Evolutionary conservation across 768 basidiomycete genomes (phyloP), one percentile per base, ranked within the genome.

Genomic region (Lactifluus echinatus): DNA sequence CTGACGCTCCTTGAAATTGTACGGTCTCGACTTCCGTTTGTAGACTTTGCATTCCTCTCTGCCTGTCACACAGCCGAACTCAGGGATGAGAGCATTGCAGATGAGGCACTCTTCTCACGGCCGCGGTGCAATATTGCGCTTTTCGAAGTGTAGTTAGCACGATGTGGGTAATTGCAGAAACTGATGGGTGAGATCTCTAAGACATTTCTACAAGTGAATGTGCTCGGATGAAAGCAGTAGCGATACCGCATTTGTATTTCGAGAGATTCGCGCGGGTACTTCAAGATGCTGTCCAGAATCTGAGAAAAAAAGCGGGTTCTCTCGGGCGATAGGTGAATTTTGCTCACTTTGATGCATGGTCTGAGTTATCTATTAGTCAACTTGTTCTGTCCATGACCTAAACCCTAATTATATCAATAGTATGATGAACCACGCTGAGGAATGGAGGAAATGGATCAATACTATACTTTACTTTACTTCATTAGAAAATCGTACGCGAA

Each of bases 161-260:
- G 1, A 53, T 60, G 53, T 63, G 62, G 62, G 53, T 10, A 10
- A 63, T 63, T 51, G 49, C n/a, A 1, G 61, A 60, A 12, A 26
- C 8, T 2, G 61, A 63, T 17, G 59, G 56, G 3, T 54, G 44
- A n/a, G 31, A 45, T 17, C 33, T 63, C 59, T 3, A 15, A 43
- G n/a, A 19, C 11, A 17, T n/a, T 55, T 60, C 15, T 60, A 59
- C 21, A 19, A n/a, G 17, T 43, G 34, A 8, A 43, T 60, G 8
- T 8, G 53, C 10, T 39, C 36, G 17, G 37, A n/a, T n/a, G n/a
- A n/a, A n/a, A n/a, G 36, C 10, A 26, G 7, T n/a, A 8, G 17
- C 2, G 1, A 10, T 11, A 45, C 12, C 1, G 8, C 28, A 14
- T 29, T 19, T 2, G n/a, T 37, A 47, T 17, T 36, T 37, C 15